Evolutionary conservation across 192 early-diverging fungal genomes (phyloP), one percentile per base, ranked within the genome.

Genomic region (Coemansia sp.): DNA sequence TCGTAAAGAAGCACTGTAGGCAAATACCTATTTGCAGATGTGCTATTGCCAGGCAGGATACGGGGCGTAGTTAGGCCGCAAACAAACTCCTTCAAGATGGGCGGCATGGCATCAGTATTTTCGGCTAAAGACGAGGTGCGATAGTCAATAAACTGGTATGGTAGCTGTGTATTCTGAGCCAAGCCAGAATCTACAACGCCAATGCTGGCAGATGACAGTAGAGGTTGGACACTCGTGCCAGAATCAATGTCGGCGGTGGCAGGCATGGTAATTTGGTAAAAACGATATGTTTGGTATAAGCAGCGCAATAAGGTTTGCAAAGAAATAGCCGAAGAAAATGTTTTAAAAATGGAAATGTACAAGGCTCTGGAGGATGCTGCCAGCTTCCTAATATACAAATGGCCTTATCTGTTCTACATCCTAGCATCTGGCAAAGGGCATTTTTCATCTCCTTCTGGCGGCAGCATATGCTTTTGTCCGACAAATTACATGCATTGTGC

Each of bases 1-100:
- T 94, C 89, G 64, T 98, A 98, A 37, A 96, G 86, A 2, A 94
- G 84, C 64, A 94, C 83, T 0, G 91, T 93, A 0, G 95, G 93
- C n/a, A 82, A 51, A 5, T 61, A 67, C n/a, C 71, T 67, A 39
- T 49, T 48, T 19, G 60, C 17, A 11, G 27, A 9, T 1, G 17
- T 9, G 14, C 64, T 51, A 48, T 37, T 59, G 7, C 67, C 68
- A 6, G 77, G 68, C 25, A 80, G 53, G 2, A 29, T 25, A 11
- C 43, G 69, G 25, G 5, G 62, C 27, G 38, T 63, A 27, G 64
- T 56, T 56, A 80, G 62, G 6, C 71, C 64, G 5, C 38, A 11
- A 39, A 74, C 66, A 25, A 71, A 62, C 22, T 74, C 51, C 50
- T 25, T 64, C 39, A 74, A 26, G 16, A 74, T 64, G 3, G 77